Percentiles rank a stretch among this genome's conserved stretches.
These are phyloP conservation scores for Scenedesmus sp. DNA, from an alignment of 163 green algal species.

Conservation along the genomic window DNA sequence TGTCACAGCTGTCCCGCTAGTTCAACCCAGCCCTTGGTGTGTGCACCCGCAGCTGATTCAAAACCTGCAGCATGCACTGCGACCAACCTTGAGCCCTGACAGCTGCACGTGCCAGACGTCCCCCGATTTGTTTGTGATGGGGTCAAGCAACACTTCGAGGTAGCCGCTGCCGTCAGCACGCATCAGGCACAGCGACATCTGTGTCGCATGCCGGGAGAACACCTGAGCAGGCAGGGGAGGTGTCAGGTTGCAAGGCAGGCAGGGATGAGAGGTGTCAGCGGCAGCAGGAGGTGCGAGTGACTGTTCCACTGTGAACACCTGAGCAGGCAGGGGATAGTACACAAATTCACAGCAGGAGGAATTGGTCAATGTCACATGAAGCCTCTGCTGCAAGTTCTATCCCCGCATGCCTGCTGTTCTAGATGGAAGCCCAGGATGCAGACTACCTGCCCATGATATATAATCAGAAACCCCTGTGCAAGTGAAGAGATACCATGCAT, in stretches of 20 bases:
- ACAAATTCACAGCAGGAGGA: too few relatives aligned
- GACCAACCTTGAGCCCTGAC: slow-evolving; percentile 60
- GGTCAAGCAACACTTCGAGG: slow-evolving; percentile 75
- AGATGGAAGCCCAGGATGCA: too few relatives aligned
- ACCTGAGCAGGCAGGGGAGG: slow-evolving; percentile 35
- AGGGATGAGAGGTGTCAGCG: background rate
- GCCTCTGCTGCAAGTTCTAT: too few relatives aligned
- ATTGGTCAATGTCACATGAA: too few relatives aligned
- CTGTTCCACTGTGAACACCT: too few relatives aligned
- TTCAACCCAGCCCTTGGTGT: too few relatives aligned
- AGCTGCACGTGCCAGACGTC: slow-evolving; percentile 88
- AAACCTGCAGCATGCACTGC: background rate
- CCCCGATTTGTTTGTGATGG: slow-evolving; percentile 77
- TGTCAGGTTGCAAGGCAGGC: background rate
- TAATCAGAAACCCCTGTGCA: too few relatives aligned
- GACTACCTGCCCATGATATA: too few relatives aligned
- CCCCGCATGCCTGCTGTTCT: too few relatives aligned
- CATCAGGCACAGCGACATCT: slow-evolving; percentile 74
- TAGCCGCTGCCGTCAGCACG: slow-evolving; percentile 52
- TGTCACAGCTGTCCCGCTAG: background rate
- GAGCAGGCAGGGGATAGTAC: too few relatives aligned
- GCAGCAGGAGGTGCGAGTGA: background rate
- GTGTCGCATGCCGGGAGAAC: slow-evolving; percentile 69
- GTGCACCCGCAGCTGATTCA: background rate
- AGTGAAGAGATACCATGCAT: too few relatives aligned